Evolutionary conservation across 192 early-diverging fungal genomes (phyloP).

Genomic region (Backusella parvicylindrica): DNA sequence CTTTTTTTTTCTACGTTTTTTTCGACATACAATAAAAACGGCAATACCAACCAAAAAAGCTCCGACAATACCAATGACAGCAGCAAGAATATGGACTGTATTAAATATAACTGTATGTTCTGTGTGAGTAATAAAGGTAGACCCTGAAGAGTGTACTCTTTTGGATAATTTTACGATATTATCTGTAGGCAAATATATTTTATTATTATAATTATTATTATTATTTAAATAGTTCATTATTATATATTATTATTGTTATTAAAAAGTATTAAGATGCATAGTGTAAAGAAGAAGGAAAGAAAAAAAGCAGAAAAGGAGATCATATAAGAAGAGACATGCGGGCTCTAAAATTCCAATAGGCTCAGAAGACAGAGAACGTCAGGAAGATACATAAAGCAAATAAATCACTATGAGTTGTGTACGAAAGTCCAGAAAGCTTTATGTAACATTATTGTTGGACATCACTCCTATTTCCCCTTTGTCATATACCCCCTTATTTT

Average conservation of each 20-base stretch:
- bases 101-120: slow-evolving; percentile 1
- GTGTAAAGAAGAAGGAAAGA: neutral
- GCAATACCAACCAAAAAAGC: slow-evolving; percentile 4
- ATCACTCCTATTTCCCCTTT: slow-evolving; percentile 2
- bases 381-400: slow-evolving; percentile 15
- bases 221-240: neutral
- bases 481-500: neutral
- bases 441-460: neutral
- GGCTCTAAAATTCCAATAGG: slow-evolving; percentile 4
- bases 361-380: slow-evolving; percentile 12
- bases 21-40: neutral
- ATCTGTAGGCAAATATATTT: neutral
- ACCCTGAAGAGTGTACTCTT: neutral
- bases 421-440: neutral
- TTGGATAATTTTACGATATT: neutral
- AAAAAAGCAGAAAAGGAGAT: neutral
- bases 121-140: slow-evolving; percentile 1
- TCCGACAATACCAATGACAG: slow-evolving; percentile 7
- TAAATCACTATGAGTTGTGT: neutral
- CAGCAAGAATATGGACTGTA: slow-evolving; percentile 12
- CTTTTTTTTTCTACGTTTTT: slow-evolving; percentile 11
- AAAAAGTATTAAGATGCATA: slow-evolving; percentile 3
- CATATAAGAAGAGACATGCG: neutral
- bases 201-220: neutral
- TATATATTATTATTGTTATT: neutral